These are phyloP conservation scores for Salicornia ramosissima DNA, from an alignment of 148 eudicot genomes.

Conservation along the genomic window DNA sequence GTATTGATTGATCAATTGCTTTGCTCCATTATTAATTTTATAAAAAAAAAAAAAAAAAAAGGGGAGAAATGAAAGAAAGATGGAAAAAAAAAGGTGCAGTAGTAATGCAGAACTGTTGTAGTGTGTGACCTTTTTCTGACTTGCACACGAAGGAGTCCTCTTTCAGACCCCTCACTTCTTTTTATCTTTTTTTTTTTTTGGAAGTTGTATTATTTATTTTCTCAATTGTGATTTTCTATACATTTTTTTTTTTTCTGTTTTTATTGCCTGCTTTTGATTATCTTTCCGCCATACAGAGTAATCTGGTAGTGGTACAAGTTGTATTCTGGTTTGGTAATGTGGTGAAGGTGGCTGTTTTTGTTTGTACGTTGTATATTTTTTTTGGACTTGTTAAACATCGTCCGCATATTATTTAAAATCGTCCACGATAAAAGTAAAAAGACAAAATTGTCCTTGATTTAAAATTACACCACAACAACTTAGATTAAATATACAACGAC, in stretches of 20 bases:
- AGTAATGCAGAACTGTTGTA: background rate
- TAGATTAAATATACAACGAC: too few species aligned
- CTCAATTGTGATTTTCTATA: too few species aligned
- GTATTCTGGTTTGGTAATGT: background rate
- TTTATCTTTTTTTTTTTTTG: background rate
- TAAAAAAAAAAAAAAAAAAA: background rate
- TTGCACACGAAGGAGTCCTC: constrained; percentile 17
- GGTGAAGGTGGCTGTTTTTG: background rate
- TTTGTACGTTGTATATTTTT: background rate
- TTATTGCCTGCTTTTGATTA: background rate
- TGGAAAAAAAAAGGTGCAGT: background rate
- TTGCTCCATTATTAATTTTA: background rate
- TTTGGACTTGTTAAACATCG: too few species aligned
- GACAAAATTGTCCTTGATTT: too few species aligned
- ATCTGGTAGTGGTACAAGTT: background rate
- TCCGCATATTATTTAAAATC: too few species aligned
- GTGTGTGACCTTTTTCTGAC: constrained; percentile 28
- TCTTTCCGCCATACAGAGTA: too few species aligned
- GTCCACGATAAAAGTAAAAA: too few species aligned
- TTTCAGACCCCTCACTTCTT: background rate
- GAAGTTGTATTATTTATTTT: too few species aligned
- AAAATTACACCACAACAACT: too few species aligned
- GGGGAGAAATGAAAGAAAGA: background rate
- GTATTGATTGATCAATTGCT: constrained; percentile 4
- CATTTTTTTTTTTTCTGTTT: background rate